Base-by-base conservation (phyloP, 345 rosid genomes). In the Tarenaya hassleriana region DNA sequence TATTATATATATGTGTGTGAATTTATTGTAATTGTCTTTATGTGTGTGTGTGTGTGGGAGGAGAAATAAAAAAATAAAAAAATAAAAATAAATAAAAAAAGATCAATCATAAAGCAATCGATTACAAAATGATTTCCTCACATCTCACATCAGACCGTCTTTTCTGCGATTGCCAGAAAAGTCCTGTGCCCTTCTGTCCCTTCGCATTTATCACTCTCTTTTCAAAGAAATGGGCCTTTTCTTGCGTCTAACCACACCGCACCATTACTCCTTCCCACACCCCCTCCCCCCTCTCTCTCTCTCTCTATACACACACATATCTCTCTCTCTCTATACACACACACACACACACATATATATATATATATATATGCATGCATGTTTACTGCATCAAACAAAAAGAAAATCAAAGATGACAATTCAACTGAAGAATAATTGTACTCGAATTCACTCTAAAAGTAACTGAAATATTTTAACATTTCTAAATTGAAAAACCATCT, bases 21-120 rank as follows among this genome's bases (percentile, higher is more conserved):
- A 41, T 34, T 52, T 33, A 40, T 39, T 52, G 55, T 53, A 39
- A 50, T 27, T 35, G 57, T 55, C 56, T 63, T 21, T 24, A 49
- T 15, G 64, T 52, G 61, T 60, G 52, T 66, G 52, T 52, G 39
- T 10, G 61, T n/a, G n/a, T n/a, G n/a, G n/a, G n/a, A n/a, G n/a
- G n/a, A n/a, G n/a, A n/a, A 16, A 40, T 12, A 56, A 33, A 18
- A 27, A 6, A 35, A 15, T 21, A 17, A 32, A 14, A 0, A 12
- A 60, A 18, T 46, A 20, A 7, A 13, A 33, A 34, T 4, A 17
- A 13, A 33, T 50, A 47, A 19, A 15, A 51, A 16, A 52, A 50
- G 13, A 62, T 67, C 68, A 68, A 68, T 68, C 73, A 68, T 68
- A 68, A 68, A 68, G 73, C 64, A 68, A 68, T 68, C 73, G 73